A percentile compares a stretch with the other conserved stretches of the same genome.
These are phyloP conservation scores for Neurospora sp. DNA, from an alignment of 495 filamentous ascomycete genomes.

Conservation along the genomic window DNA sequence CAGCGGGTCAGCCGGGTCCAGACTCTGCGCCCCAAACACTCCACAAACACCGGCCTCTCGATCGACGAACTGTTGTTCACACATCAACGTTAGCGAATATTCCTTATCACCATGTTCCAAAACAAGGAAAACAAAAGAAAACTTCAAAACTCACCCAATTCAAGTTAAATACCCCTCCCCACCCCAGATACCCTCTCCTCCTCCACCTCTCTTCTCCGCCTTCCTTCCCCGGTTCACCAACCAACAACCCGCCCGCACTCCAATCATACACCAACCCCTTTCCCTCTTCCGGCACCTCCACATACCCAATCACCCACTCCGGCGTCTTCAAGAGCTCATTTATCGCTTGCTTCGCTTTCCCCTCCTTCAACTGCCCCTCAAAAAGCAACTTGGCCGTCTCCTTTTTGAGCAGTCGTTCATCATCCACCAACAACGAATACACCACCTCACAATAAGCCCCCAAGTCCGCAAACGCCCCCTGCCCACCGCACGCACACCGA, in stretches of 20 bases:
- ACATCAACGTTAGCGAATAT: conserved; percentile 2
- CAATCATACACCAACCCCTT: conserved; percentile 16
- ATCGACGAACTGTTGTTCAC: conserved; percentile 22
- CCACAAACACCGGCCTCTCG: conserved; percentile 22
- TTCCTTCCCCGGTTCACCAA: conserved; percentile 7
- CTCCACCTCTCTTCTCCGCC: background rate
- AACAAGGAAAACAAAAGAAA: background rate
- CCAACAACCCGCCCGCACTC: conserved; percentile 23
- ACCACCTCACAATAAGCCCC: conserved; percentile 20
- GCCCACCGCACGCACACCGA: conserved; percentile 18
- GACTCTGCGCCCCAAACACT: conserved; percentile 22
- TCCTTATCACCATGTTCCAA: background rate
- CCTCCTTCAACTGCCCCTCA: conserved; percentile 14
- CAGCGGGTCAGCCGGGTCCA: conserved; percentile 14
- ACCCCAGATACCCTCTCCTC: conserved; percentile 23
- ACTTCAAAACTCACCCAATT: conserved; percentile 18
- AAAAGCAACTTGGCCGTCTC: conserved; percentile 22
- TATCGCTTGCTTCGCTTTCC: conserved; percentile 10
- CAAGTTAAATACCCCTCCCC: conserved; percentile 26
- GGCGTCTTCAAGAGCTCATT: conserved; percentile 8
- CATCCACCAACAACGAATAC: conserved; percentile 20
- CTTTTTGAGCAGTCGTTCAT: conserved; percentile 17
- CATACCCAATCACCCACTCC: conserved; percentile 16
- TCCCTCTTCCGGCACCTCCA: conserved; percentile 9
- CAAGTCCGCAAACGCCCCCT: conserved; percentile 19